Base-by-base conservation (phyloP, 192 early-diverging fungal genomes). In the Powellomyces hirtus region DNA sequence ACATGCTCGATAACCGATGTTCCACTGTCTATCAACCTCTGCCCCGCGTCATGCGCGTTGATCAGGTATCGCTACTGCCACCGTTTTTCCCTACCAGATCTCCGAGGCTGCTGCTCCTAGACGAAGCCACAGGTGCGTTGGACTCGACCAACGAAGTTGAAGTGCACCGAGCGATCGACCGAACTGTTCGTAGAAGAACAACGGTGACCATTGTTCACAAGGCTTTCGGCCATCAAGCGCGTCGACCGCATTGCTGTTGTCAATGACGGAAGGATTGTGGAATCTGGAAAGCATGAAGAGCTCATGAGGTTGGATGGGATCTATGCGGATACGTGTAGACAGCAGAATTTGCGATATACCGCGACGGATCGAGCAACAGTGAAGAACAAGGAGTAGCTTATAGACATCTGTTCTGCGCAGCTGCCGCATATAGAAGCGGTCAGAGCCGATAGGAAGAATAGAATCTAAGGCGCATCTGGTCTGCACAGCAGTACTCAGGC, bases 191-290 rank as follows among this genome's bases (percentile, higher is more conserved):
- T 64, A 78, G 81, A 61, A 61, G 87, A 24, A 88, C 87, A 0
- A 85, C 86, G 3, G 75, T 89, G 26, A 77, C 81, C 6, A 89
- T 89, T 75, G 88, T 88, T 4, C 87, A 89, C 72, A 70, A 62
- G 59, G 27, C 37, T 62, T 13, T 62, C 59, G 13, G 59, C 71
- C 27, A 79, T 79, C 71, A 73, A 71, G 34, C 76, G 76, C 40
- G 68, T 76, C 14, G 68, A 79, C 61, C 57, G 57, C 22, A 79
- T 79, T 50, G 58, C 77, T 16, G 77, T 79, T 10, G 72, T 79
- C 70, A 70, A 64, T 27, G 44, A 75, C 20, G 77, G 77, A 10
- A 33, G 61, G 36, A 78, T 79, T 59, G 68, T 78, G 18, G 77
- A 79, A 62, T 38, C 36, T 0, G 77, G 77, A 10, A 72, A 58